Evolutionary conservation across 2,329 filamentous ascomycete species (phyloP).

Genomic region (Aureobasidium lini): DNA sequence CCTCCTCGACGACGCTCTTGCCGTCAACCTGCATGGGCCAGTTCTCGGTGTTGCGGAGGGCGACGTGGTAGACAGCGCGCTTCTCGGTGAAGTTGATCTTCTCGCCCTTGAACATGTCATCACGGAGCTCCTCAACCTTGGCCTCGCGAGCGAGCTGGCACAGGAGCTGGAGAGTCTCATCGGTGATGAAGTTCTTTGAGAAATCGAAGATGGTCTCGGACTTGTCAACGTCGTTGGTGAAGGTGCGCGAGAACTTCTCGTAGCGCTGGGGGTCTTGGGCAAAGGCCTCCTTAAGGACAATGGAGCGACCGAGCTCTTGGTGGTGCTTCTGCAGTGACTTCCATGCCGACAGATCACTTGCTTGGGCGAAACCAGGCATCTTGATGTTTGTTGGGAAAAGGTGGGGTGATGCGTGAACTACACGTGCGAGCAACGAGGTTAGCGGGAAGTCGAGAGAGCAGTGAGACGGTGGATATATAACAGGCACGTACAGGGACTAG

Average conservation of each 20-base stretch:
- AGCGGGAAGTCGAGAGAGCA: neutral
- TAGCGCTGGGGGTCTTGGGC: conserved; percentile 80
- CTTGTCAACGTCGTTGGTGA: conserved; percentile 68
- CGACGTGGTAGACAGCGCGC: conserved; percentile 90
- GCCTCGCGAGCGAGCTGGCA: conserved; percentile 89
- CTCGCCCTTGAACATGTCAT: conserved; percentile 95
- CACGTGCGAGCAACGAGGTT: conserved; percentile 8
- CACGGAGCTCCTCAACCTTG: conserved; percentile 82
- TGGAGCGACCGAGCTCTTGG: conserved; percentile 71
- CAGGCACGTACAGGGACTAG: neutral
- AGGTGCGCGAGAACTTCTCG: conserved; percentile 79
- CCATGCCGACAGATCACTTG: conserved; percentile 81
- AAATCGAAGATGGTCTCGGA: conserved; percentile 95
- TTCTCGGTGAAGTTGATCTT: conserved; percentile 99
- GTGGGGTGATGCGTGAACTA: conserved; percentile 11
- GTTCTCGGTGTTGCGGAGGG: conserved; percentile 82
- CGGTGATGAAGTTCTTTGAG: conserved; percentile 95
- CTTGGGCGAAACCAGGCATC: conserved; percentile 66
- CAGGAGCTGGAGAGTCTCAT: conserved; percentile 81
- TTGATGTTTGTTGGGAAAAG: conserved; percentile 20
- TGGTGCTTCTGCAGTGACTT: conserved; percentile 83
- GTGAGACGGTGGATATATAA: neutral
- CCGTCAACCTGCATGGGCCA: conserved; percentile 79
- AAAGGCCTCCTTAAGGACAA: conserved; percentile 87
- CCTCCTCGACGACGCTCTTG: conserved; percentile 86